Conservation (phyloP, 441 rosid genomes). For the Gossypium armourianum region DNA sequence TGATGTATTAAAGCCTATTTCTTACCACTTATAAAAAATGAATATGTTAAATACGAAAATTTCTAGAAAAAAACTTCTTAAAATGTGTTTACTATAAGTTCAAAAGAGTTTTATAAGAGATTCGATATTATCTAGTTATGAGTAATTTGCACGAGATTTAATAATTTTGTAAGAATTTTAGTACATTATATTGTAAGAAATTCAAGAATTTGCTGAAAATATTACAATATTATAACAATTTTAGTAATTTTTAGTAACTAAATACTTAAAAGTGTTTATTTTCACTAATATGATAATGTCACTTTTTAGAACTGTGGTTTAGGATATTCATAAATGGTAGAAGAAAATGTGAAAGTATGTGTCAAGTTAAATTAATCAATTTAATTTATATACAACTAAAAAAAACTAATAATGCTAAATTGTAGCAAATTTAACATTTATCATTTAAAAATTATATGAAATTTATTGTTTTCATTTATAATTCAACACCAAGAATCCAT, state of each 20-base stretch:
- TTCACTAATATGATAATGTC: not conserved
- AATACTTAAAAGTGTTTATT: not conserved
- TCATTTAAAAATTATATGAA: too few species aligned
- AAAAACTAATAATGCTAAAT: too few species aligned
- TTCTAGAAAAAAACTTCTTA: not conserved
- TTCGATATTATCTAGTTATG: not conserved
- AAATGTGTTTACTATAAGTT: not conserved
- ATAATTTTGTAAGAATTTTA: too few species aligned
- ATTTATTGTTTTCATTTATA: too few species aligned
- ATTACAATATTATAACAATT: not conserved
- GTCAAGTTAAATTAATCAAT: too few species aligned
- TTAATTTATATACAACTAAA: too few species aligned
- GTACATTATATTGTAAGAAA: not conserved
- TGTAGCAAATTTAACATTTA: too few species aligned
- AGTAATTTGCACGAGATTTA: not conserved
- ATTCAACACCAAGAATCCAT: too few species aligned
- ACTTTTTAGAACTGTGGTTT: not conserved
- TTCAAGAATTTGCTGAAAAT: not conserved
- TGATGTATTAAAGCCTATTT: not conserved
- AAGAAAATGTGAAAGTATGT: not conserved
- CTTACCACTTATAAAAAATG: not conserved
- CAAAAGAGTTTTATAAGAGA: not conserved
- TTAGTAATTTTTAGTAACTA: not conserved
- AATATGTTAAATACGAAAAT: not conserved
- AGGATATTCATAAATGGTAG: too few species aligned